A percentile compares a stretch with the other conserved stretches of the same genome.
These are phyloP conservation scores for Geotrichum cucujoidarum DNA, from an alignment of 1,139 yeast species.

Conservation along the genomic window DNA sequence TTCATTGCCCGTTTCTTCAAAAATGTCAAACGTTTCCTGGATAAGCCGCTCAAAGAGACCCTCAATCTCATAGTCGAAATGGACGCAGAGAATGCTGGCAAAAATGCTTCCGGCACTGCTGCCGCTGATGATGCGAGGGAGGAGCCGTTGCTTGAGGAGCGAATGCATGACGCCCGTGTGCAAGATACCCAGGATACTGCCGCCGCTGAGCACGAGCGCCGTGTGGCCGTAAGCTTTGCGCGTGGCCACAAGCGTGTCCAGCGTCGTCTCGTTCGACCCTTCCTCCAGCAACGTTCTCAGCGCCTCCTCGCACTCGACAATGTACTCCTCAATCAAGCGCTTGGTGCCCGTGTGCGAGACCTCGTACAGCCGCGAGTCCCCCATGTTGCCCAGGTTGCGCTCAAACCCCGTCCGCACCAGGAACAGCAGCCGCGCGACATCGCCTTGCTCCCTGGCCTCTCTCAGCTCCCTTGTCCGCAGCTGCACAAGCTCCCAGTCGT, in stretches of 20 bases:
- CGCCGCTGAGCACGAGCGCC: constrained; percentile 89
- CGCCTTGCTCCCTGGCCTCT: constrained; percentile 52
- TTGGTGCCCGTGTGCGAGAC: constrained; percentile 87
- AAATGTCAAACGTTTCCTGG: constrained; percentile 60
- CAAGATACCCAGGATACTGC: constrained; percentile 87
- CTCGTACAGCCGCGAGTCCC: constrained; percentile 69
- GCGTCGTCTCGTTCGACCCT: constrained; percentile 40
- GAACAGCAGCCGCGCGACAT: constrained; percentile 60
- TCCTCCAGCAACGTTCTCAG: constrained; percentile 45
- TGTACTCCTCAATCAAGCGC: constrained; percentile 71
- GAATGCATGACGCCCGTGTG: constrained; percentile 90
- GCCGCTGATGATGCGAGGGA: constrained; percentile 91
- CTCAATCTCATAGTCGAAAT: constrained; percentile 67
- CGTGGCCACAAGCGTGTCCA: constrained; percentile 81
- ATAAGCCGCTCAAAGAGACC: constrained; percentile 46
- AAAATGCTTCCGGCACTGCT: constrained; percentile 95
- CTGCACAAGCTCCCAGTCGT: constrained; percentile 63
- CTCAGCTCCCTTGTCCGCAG: constrained; percentile 54
- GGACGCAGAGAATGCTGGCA: constrained; percentile 81
- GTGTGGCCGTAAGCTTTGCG: constrained; percentile 90
- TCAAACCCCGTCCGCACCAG: constrained; percentile 79
- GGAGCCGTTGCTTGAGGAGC: constrained; percentile 61
- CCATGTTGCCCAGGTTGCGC: constrained; percentile 83
- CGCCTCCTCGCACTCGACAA: constrained; percentile 66
- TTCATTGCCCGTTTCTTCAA: constrained; percentile 50